These are phyloP conservation scores for Botrytis aclada DNA, from an alignment of 2,329 filamentous ascomycete genomes.

Conservation along the genomic window DNA sequence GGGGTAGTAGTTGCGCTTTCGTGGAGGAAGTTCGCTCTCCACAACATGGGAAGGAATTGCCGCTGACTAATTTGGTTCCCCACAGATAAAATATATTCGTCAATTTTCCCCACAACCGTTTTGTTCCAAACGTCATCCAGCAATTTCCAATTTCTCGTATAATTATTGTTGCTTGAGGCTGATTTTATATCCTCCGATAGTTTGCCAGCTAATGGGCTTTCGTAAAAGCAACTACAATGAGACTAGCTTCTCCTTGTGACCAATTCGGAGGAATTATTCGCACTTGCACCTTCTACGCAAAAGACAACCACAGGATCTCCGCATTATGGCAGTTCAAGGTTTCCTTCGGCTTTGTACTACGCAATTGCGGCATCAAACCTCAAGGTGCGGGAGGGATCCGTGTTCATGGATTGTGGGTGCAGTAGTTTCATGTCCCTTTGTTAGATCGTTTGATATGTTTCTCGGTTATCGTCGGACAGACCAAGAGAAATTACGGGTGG, in stretches of 20 bases:
- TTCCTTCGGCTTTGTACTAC: conserved; percentile 7
- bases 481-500: neutral
- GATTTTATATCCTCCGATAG: neutral
- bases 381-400: neutral
- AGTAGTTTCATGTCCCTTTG: neutral
- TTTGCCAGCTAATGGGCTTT: neutral
- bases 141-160: neutral
- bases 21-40: neutral
- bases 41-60: neutral
- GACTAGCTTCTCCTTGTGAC: neutral
- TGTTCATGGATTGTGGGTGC: neutral
- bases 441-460: neutral
- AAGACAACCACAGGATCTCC: neutral
- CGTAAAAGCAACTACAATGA: neutral
- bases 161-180: neutral
- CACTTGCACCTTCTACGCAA: neutral
- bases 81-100: neutral
- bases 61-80: neutral
- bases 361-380: neutral
- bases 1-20: neutral
- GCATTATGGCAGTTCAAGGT: neutral
- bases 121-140: neutral
- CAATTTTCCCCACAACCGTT: neutral
- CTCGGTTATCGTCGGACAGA: conserved; percentile 9
- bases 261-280: neutral